Evolutionary conservation across 306 rosid genomes (phyloP).

Genomic region (Prunus dulcis): DNA sequence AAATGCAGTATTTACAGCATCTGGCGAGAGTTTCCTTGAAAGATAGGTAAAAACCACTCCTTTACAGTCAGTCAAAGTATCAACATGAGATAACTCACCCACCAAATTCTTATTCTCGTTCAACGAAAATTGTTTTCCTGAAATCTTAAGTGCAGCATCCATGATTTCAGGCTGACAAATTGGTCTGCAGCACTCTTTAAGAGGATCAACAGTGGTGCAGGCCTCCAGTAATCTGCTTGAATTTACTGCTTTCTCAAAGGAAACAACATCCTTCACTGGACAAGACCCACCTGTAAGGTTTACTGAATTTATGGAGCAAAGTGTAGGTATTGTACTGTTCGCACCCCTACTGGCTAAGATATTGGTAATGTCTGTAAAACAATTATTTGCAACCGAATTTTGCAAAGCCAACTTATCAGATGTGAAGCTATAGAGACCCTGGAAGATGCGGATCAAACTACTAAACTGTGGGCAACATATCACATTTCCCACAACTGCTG

Average conservation of each 20-base stretch:
- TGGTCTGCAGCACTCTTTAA: conserved; percentile 97
- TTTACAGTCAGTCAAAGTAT: conserved; percentile 82
- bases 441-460: conserved; percentile 87
- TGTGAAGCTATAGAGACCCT: conserved; percentile 61
- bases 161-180: conserved; percentile 84
- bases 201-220: conserved; percentile 85
- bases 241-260: conserved; percentile 78
- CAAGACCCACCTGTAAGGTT: conserved; percentile 90
- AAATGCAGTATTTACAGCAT: conserved; percentile 63
- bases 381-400: conserved; percentile 57
- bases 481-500: conserved; percentile 74
- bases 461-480: conserved; percentile 93
- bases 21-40: conserved; percentile 61
- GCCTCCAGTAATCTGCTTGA: conserved; percentile 82
- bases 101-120: conserved; percentile 51
- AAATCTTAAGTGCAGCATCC: conserved; percentile 88
- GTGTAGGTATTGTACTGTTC: conserved; percentile 56
- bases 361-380: conserved; percentile 76
- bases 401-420: conserved; percentile 69
- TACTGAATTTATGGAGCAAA: conserved; percentile 73
- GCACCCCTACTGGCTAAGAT: conserved; percentile 88
- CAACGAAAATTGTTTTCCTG: conserved; percentile 54
- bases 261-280: conserved; percentile 70
- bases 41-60: conserved; percentile 91
- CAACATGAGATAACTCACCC: conserved; percentile 52